Evolutionary conservation across 2,329 filamentous ascomycete species (phyloP).

Genomic region (Trichophyton simii): DNA sequence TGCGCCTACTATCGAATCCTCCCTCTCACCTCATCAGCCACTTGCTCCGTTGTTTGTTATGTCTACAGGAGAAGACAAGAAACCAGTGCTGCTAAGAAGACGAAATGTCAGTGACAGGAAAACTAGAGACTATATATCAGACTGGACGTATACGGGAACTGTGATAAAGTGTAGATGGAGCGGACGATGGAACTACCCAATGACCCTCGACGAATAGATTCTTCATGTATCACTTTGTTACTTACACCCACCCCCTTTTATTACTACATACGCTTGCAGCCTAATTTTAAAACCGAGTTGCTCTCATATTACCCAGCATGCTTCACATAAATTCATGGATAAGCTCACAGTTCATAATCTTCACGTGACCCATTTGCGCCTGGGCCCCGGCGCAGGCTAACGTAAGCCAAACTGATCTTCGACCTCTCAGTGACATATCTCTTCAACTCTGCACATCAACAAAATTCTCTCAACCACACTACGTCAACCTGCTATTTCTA

Average conservation of each 20-base stretch:
- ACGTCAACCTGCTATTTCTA: too few species aligned
- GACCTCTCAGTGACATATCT: neutral
- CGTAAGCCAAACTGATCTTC: neutral
- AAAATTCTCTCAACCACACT: too few species aligned
- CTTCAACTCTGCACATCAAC: neutral
- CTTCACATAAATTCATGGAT: too few species aligned
- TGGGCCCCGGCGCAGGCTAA: too few species aligned
- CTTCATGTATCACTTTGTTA: neutral
- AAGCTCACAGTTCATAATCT: too few species aligned
- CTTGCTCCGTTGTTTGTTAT: neutral
- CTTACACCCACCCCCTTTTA: neutral
- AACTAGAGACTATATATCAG: neutral
- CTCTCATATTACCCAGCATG: too few species aligned
- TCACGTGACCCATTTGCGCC: too few species aligned
- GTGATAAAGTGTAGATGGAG: slow-evolving; percentile 2
- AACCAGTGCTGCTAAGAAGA: neutral
- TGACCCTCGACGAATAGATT: neutral
- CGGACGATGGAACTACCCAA: slow-evolving; percentile 1
- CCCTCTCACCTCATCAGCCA: neutral
- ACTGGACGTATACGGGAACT: slow-evolving; percentile 4
- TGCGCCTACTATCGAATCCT: slow-evolving; percentile 1
- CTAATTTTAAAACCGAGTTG: too few species aligned
- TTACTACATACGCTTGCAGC: neutral
- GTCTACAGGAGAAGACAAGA: neutral
- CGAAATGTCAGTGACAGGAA: neutral